Conservation (phyloP, 1,139 yeast species). For the Yamadazyma sp. region DNA sequence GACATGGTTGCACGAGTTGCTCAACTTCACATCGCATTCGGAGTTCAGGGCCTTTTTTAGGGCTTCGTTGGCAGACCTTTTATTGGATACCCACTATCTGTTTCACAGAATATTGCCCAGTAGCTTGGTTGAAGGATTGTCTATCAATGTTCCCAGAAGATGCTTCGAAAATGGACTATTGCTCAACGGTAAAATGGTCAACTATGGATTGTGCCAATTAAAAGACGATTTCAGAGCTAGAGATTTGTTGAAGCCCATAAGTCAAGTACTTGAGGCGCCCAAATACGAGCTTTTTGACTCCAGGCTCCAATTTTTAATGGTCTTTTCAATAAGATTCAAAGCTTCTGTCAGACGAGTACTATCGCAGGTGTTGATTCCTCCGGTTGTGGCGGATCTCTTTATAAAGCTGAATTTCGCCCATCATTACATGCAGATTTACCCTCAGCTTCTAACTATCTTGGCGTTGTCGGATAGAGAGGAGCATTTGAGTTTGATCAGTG, state of each 20-base stretch:
- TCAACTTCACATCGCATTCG: conserved; percentile 26
- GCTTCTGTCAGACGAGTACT: conserved; percentile 48
- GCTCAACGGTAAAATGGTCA: conserved; percentile 25
- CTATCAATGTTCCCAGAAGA: conserved; percentile 18
- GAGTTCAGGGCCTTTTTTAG: conserved; percentile 27
- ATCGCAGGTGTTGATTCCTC: conserved; percentile 50
- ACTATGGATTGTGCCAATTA: conserved; percentile 21
- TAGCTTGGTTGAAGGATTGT: conserved; percentile 16
- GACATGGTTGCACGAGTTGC: conserved; percentile 50
- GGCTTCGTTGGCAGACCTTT: conserved; percentile 23
- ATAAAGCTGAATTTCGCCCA: conserved; percentile 49
- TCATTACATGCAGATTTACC: conserved; percentile 57
- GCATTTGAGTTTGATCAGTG: conserved; percentile 50
- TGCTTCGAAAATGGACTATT: conserved; percentile 35
- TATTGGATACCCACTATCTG: conserved; percentile 28
- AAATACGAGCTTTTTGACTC: conserved; percentile 28
- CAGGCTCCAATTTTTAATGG: conserved; percentile 51
- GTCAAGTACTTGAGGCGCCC: conserved; percentile 14
- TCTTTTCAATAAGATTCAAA: conserved; percentile 58
- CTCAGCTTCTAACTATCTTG: conserved; percentile 47
- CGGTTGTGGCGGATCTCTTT: conserved; percentile 48
- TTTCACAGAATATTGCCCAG: conserved; percentile 29
- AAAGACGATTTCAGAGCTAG: conserved; percentile 12
- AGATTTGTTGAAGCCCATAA: conserved; percentile 17
- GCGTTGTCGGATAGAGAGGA: conserved; percentile 66